A percentile compares a stretch with the other conserved stretches of the same genome.
These are phyloP conservation scores for Pichia cabralensis DNA, from an alignment of 805 yeast species.

Conservation along the genomic window DNA sequence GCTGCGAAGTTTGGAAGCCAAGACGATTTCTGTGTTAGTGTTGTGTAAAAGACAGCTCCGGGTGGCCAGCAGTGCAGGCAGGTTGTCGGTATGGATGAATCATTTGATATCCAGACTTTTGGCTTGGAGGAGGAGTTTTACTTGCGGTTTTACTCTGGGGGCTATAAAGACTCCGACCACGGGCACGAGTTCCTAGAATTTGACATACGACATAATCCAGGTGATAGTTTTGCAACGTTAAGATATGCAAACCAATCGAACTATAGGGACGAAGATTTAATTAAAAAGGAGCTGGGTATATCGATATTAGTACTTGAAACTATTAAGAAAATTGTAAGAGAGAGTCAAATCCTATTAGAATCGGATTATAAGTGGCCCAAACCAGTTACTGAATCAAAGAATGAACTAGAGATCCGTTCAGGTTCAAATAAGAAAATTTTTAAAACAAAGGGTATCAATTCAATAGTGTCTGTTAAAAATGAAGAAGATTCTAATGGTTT, in stretches of 20 bases:
- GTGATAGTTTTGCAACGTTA: conserved; percentile 9
- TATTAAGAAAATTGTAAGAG: conserved; percentile 26
- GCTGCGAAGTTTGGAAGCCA: too few species aligned
- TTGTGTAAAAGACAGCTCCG: too few species aligned
- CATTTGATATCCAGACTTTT: conserved; percentile 1
- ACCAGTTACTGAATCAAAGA: conserved; percentile 30
- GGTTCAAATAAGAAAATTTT: conserved; percentile 28
- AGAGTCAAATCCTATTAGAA: conserved; percentile 32
- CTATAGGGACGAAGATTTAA: conserved; percentile 33
- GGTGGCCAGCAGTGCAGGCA: too few species aligned
- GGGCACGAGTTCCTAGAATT: conserved; percentile 37
- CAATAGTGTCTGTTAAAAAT: background rate
- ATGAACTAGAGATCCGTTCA: conserved; percentile 30
- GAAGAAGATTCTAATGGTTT: conserved; percentile 33
- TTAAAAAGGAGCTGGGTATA: conserved; percentile 29
- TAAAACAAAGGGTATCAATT: conserved; percentile 26
- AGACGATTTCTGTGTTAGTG: too few species aligned
- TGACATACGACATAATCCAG: conserved; percentile 12
- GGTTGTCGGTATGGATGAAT: background rate
- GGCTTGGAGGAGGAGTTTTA: conserved; percentile 18
- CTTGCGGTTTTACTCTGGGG: conserved; percentile 33
- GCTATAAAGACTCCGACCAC: conserved; percentile 13
- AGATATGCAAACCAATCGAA: conserved; percentile 38
- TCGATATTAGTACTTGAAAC: conserved; percentile 28
- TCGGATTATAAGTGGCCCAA: conserved; percentile 33